A percentile compares a stretch with the other conserved stretches of the same genome.
phyloP scores from a whole-genome alignment of 768 basidiomycete species.

The Boletus sp. region DNA sequence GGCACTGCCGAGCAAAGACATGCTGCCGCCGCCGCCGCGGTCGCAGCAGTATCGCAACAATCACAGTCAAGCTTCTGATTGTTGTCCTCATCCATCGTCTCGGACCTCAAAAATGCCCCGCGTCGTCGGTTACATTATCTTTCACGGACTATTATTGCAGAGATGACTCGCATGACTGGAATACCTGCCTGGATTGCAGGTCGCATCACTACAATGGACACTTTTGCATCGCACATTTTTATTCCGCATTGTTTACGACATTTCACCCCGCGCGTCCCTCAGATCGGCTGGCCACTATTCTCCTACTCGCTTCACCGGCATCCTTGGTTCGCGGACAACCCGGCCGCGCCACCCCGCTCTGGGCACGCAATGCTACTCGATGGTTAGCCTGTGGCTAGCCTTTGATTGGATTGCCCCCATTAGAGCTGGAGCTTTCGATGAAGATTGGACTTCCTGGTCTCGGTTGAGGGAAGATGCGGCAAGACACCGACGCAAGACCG shows the following conservation, averaged over 20 bases:
- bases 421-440: conserved; percentile 37
- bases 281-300: conserved; percentile 14
- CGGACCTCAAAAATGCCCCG: conserved; percentile 24
- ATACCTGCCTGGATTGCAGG: conserved; percentile 56
- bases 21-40: conserved; percentile 54
- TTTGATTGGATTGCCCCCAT: conserved; percentile 12
- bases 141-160: conserved; percentile 36
- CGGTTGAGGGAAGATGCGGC: conserved; percentile 51
- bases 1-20: conserved; percentile 73
- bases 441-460: conserved; percentile 50
- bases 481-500: conserved; percentile 73
- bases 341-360: conserved; percentile 55
- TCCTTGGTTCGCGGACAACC: conserved; percentile 32
- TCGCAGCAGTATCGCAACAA: conserved; percentile 48
- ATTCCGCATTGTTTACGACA: conserved; percentile 45
- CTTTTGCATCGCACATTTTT: conserved; percentile 35
- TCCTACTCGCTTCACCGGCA: conserved; percentile 11
- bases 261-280: conserved; percentile 21
- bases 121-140: conserved; percentile 37
- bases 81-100: conserved; percentile 18
- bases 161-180: conserved; percentile 41
- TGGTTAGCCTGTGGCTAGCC: conserved; percentile 42
- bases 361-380: conserved; percentile 23
- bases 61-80: conserved; percentile 45
- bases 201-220: conserved; percentile 52